phyloP scores from a whole-genome alignment of 371 early-diverging fungal species.

The Saksenaea vasiformis region DNA sequence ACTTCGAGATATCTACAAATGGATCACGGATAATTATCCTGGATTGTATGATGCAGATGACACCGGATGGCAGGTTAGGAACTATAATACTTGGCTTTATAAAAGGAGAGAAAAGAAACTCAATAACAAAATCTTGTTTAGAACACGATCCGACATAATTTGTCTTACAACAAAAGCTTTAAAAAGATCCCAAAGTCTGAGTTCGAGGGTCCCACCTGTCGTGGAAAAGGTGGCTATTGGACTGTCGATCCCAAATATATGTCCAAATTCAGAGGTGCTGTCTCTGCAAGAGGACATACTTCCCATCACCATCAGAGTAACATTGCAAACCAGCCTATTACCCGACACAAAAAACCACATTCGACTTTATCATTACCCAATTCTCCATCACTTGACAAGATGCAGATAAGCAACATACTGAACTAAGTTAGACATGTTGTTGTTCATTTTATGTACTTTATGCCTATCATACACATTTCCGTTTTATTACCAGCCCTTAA shows the following conservation, averaged over 20 bases:
- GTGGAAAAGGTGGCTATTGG: constrained; percentile 64
- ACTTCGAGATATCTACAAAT: constrained; percentile 62
- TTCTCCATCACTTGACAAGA: not conserved
- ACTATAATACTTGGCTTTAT: not conserved
- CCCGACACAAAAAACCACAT: not conserved
- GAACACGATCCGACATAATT: constrained; percentile 83
- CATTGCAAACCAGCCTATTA: not conserved
- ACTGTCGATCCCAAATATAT: constrained; percentile 46
- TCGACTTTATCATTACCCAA: not conserved
- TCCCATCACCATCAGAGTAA: not conserved
- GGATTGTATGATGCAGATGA: constrained; percentile 53
- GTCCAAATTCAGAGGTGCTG: constrained; percentile 36
- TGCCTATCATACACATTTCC: not conserved
- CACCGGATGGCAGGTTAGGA: constrained; percentile 49
- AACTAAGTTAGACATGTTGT: not conserved
- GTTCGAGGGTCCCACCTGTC: constrained; percentile 45
- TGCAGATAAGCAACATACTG: constrained; percentile 1
- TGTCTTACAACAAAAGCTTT: constrained; percentile 76
- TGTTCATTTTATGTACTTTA: not conserved
- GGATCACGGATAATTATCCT: constrained; percentile 57
- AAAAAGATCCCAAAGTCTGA: constrained; percentile 66
- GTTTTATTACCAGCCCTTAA: constrained; percentile 19
- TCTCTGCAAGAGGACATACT: constrained; percentile 32
- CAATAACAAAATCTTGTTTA: constrained; percentile 17
- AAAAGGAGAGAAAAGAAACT: not conserved